Evolutionary conservation across 805 yeast species (phyloP).

Genomic region (Cyberlindnera veronae): DNA sequence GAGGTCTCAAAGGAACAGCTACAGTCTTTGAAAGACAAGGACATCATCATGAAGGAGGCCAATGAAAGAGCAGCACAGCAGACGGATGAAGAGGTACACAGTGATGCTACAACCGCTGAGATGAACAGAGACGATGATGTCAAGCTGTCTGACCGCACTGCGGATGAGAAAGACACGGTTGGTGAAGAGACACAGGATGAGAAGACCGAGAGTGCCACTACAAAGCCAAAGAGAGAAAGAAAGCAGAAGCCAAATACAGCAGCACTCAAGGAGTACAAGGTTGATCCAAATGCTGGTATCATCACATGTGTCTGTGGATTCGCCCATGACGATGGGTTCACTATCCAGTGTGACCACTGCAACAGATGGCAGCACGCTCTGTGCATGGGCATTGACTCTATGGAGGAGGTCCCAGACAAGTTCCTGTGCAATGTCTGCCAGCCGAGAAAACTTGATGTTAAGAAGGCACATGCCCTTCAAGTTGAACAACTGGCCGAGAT

Average conservation of each 20-base stretch:
- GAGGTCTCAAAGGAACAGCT: constrained; percentile 10
- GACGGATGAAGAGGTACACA: constrained; percentile 4
- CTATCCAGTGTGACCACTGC: constrained; percentile 92
- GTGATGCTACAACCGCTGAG: constrained; percentile 12
- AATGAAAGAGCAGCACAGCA: too few species aligned
- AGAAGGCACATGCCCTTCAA: constrained; percentile 41
- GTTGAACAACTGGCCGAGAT: constrained; percentile 21
- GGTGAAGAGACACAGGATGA: constrained; percentile 18
- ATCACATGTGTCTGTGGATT: constrained; percentile 88
- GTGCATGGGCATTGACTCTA: constrained; percentile 77
- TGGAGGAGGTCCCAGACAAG: constrained; percentile 76
- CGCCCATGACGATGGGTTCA: constrained; percentile 88
- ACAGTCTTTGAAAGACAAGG: constrained; percentile 9
- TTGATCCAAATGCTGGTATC: constrained; percentile 77
- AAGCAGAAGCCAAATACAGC: constrained; percentile 6
- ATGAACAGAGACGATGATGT: constrained; percentile 12
- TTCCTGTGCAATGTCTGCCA: constrained; percentile 80
- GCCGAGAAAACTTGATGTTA: constrained; percentile 43
- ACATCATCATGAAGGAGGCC: constrained; percentile 3
- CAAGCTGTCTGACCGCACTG: not conserved
- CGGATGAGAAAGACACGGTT: constrained; percentile 7
- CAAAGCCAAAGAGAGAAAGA: constrained; percentile 3
- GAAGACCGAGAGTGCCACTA: constrained; percentile 1
- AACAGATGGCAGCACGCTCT: constrained; percentile 92
- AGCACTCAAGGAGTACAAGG: constrained; percentile 41